These are phyloP conservation scores for Ganoderma sp. DNA, from an alignment of 1,284 basidiomycete species.

Conservation along the genomic window DNA sequence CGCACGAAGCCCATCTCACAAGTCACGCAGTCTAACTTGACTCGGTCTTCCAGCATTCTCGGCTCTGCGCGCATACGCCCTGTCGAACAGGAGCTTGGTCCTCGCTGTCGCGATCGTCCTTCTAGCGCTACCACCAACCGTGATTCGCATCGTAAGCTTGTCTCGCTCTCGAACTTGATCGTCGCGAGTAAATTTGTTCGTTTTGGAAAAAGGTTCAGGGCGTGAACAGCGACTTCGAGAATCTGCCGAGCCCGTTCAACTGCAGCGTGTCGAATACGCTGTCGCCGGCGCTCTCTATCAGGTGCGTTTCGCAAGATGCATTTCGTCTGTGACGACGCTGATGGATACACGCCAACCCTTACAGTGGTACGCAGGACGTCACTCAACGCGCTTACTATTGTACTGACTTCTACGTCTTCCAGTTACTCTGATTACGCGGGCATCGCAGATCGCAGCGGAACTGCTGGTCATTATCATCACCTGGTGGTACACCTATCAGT, in stretches of 20 bases:
- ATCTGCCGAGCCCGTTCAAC: neutral
- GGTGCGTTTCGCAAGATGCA: neutral
- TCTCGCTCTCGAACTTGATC: neutral
- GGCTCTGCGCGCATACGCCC: neutral
- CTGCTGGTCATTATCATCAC: neutral
- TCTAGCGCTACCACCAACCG: neutral
- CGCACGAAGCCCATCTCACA: neutral
- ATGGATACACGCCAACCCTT: neutral
- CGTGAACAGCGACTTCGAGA: neutral
- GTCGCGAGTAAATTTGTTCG: neutral
- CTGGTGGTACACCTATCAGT: slow-evolving; percentile 2
- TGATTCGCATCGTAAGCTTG: neutral
- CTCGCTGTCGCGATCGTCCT: neutral
- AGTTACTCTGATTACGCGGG: neutral
- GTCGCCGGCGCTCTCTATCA: neutral
- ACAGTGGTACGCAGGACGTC: neutral
- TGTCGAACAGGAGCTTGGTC: neutral
- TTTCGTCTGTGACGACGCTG: neutral
- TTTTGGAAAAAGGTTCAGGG: neutral
- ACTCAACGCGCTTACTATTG: neutral
- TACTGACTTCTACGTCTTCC: neutral
- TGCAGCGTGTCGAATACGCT: neutral
- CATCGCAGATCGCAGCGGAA: neutral
- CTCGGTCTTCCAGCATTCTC: neutral
- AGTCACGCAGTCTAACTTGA: neutral